phyloP scores from a whole-genome alignment of 495 filamentous ascomycete species.

The Daldinia bambusicola region DNA sequence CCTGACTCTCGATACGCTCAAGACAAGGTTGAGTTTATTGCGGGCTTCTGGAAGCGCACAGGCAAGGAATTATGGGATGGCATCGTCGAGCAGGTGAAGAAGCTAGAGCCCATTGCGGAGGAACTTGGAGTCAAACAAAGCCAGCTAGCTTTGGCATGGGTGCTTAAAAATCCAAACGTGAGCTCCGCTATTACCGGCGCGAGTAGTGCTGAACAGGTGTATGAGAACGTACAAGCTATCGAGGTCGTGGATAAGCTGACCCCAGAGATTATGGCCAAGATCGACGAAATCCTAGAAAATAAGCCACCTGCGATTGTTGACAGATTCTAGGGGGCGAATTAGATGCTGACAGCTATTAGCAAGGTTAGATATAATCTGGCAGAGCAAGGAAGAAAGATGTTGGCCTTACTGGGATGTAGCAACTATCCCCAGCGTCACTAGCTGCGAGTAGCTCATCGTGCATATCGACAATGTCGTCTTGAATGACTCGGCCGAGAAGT shows the following conservation, averaged over 20 bases:
- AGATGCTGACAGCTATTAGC: background rate
- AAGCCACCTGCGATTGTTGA: slow-evolving; percentile 62
- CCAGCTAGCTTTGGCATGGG: slow-evolving; percentile 80
- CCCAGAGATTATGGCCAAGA: slow-evolving; percentile 73
- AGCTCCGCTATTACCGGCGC: slow-evolving; percentile 82
- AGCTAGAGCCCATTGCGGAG: slow-evolving; percentile 71
- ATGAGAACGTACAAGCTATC: slow-evolving; percentile 74
- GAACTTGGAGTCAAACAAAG: slow-evolving; percentile 71
- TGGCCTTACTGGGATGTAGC: background rate
- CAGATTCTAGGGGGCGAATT: slow-evolving; percentile 45
- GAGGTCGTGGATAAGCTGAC: slow-evolving; percentile 70
- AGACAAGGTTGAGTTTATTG: slow-evolving; percentile 59
- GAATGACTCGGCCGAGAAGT: background rate
- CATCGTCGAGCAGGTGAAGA: slow-evolving; percentile 57
- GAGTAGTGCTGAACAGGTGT: slow-evolving; percentile 75
- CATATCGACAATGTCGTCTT: background rate
- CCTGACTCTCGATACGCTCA: slow-evolving; percentile 64
- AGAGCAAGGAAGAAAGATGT: slow-evolving; percentile 3
- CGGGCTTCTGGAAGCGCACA: slow-evolving; percentile 56
- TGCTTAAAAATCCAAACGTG: slow-evolving; percentile 79
- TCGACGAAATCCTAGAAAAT: slow-evolving; percentile 72
- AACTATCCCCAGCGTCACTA: background rate
- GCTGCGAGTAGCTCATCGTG: background rate
- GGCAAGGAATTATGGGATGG: slow-evolving; percentile 59
- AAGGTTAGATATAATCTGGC: background rate